A percentile compares a stretch with the other conserved stretches of the same genome.
phyloP scores from a whole-genome alignment of 2,329 filamentous ascomycete species.

The Epichloe amarillans region DNA sequence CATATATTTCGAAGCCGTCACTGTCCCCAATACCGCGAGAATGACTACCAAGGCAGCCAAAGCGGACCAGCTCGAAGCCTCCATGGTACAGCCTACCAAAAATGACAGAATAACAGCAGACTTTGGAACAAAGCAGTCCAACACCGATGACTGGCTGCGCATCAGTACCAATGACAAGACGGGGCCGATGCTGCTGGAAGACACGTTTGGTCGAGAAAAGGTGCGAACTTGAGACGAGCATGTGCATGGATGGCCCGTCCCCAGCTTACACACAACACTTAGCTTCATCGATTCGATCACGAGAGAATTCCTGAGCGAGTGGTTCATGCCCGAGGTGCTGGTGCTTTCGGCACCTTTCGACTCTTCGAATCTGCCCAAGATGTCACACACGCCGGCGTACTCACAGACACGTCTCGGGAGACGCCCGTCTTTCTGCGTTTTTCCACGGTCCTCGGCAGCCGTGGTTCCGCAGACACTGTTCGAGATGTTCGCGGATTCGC shows the following conservation, averaged over 20 bases:
- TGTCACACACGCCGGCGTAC: slow-evolving; percentile 51
- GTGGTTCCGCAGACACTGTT: slow-evolving; percentile 67
- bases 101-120: slow-evolving; percentile 59
- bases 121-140: slow-evolving; percentile 58
- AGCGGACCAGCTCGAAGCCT: slow-evolving; percentile 43
- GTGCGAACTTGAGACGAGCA: slow-evolving; percentile 23
- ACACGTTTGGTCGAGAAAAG: slow-evolving; percentile 49
- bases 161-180: slow-evolving; percentile 46
- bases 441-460: slow-evolving; percentile 63
- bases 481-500: slow-evolving; percentile 76
- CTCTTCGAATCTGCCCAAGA: slow-evolving; percentile 54
- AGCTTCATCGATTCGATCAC: slow-evolving; percentile 65
- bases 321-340: slow-evolving; percentile 58
- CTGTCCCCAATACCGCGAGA: not conserved
- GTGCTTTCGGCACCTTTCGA: slow-evolving; percentile 57
- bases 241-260: too few species aligned
- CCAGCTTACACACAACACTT: not conserved
- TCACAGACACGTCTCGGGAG: slow-evolving; percentile 41
- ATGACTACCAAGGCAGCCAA: slow-evolving; percentile 37
- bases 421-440: slow-evolving; percentile 40
- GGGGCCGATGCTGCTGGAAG: slow-evolving; percentile 58
- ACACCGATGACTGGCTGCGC: slow-evolving; percentile 68
- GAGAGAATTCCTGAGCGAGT: slow-evolving; percentile 41
- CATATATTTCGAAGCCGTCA: not conserved
- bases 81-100: slow-evolving; percentile 45